phyloP scores from a whole-genome alignment of 2,329 filamentous ascomycete genomes.

The Phyllosticta capitalensis region DNA sequence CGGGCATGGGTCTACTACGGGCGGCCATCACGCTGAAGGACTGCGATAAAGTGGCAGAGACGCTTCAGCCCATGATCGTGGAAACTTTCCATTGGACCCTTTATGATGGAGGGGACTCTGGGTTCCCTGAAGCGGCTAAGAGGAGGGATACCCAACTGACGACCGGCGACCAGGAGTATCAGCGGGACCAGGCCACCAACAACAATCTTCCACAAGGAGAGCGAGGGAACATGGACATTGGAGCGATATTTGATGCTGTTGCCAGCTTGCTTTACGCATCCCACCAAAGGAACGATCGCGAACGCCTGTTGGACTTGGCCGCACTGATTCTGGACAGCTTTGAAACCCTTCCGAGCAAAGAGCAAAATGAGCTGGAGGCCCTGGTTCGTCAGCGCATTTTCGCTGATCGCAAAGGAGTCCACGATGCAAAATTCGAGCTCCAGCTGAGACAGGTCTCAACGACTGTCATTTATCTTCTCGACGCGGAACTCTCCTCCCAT shows the following conservation, averaged over 20 bases:
- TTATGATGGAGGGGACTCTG: background rate
- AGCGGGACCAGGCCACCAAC: too few relatives aligned
- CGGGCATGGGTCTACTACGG: background rate
- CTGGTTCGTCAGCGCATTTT: background rate
- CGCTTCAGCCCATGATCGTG: background rate
- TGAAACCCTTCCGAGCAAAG: background rate
- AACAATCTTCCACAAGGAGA: too few relatives aligned
- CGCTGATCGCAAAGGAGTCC: background rate
- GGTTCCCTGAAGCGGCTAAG: too few relatives aligned
- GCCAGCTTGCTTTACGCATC: background rate
- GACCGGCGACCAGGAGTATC: too few relatives aligned
- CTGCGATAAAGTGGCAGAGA: background rate
- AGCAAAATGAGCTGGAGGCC: background rate
- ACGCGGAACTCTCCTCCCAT: background rate
- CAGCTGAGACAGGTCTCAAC: background rate
- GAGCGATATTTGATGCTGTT: background rate
- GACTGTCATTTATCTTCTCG: background rate
- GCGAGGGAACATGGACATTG: too few relatives aligned
- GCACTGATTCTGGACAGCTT: background rate
- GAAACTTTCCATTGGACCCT: background rate
- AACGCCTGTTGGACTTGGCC: background rate
- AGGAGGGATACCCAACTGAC: too few relatives aligned
- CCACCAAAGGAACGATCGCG: background rate
- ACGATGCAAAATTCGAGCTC: background rate
- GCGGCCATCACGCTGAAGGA: background rate